Evolutionary conservation across 208 protist genomes (phyloP).

Genomic region (Trypanosoma scelopori): DNA sequence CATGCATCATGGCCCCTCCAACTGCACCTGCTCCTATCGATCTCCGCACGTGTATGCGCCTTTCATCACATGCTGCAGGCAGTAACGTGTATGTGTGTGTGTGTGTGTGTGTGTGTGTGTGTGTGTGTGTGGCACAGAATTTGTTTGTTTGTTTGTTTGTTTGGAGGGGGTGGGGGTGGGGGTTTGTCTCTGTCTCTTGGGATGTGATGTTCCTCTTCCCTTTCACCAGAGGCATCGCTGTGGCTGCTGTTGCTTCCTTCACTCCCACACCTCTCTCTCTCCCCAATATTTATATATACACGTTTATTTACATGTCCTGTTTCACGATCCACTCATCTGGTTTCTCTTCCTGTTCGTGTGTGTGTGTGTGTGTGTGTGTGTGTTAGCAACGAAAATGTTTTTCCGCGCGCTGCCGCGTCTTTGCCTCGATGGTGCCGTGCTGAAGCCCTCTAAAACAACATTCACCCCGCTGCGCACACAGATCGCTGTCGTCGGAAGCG

Average conservation of each 20-base stretch:
- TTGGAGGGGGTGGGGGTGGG: no score
- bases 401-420: constrained; percentile 1
- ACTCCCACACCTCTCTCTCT: constrained; percentile 8
- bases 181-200: not conserved
- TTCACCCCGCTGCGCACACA: constrained; percentile 47
- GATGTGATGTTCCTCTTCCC: not conserved
- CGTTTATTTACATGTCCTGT: no score
- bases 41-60: not conserved
- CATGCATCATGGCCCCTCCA: no score
- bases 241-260: constrained; percentile 11
- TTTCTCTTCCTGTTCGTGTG: not conserved
- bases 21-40: not conserved
- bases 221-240: not conserved
- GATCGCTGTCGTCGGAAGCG: constrained; percentile 93
- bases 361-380: no score
- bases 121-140: no score
- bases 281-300: no score
- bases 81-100: no score
- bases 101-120: no score
- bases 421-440: not conserved
- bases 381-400: not conserved
- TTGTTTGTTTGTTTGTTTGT: constrained; percentile 13
- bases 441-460: no score
- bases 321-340: no score
- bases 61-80: not conserved